Evolutionary conservation across 768 basidiomycete species (phyloP), one percentile per base, ranked within the genome.

Genomic region (Nidularia pulvinata): DNA sequence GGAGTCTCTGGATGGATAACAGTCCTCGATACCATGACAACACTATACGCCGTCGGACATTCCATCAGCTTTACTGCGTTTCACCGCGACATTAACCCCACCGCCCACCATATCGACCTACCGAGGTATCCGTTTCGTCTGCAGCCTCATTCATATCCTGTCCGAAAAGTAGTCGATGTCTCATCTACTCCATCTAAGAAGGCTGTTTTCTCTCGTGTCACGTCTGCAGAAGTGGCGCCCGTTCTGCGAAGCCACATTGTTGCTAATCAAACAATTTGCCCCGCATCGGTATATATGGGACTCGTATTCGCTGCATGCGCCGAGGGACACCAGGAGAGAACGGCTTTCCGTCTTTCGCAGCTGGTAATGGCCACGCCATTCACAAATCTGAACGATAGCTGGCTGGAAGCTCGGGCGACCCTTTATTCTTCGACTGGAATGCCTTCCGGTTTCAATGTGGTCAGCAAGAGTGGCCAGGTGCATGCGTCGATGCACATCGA

Each of bases 101-200:
- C 11, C 33, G 44, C 22, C 11, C 33, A 32, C 34, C 51, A 52
- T 47, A 36, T 46, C 14, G 46, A 52, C 33, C 43, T 52, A n/a
- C 51, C 51, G 9, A 22, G 16, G n/a, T 52, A 52, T 16, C 51
- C 51, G 16, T 36, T 52, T 14, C 16, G 47, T 11, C 46, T 46
- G 9, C 44, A 52, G 39, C 51, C 51, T 7, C 51, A 52, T 35
- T 46, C 32, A 13, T 52, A 52, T 42, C 51, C 51, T 22, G 45
- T 48, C 34, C 46, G 51, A 33, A 51, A 51, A 42, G 22, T 19
- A 25, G 35, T 22, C n/a, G 33, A 34, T 14, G 33, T n/a, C 46
- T 34, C 33, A 19, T 25, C 46, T n/a, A 52, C 22, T n/a, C 30
- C 45, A 34, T 48, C 25, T 48, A 30, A 42, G 19, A 19, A 19